A percentile compares a stretch with the other conserved stretches of the same genome.
These are phyloP conservation scores for Lecanosticta acicola DNA, from an alignment of 2,329 filamentous ascomycete genomes.

Conservation along the genomic window DNA sequence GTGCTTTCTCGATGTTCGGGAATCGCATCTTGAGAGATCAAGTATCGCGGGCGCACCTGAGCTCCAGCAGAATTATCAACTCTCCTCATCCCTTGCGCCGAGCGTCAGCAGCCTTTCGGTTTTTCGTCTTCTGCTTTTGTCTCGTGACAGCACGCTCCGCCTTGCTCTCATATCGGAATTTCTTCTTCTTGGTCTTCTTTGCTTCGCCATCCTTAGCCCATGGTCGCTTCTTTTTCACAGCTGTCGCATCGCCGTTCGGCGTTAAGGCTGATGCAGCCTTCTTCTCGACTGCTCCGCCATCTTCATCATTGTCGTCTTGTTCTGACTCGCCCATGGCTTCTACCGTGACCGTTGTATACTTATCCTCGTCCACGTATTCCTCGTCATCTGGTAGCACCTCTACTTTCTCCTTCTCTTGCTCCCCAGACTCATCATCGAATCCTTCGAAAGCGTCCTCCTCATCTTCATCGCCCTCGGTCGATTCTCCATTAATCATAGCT, in stretches of 20 bases:
- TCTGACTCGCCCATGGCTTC: conserved; percentile 67
- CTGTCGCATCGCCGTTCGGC: conserved; percentile 22
- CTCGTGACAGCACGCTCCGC: conserved; percentile 62
- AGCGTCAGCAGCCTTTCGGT: conserved; percentile 60
- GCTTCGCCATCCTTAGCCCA: conserved; percentile 49
- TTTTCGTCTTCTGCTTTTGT: conserved; percentile 61
- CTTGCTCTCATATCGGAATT: conserved; percentile 91
- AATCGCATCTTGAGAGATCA: neutral
- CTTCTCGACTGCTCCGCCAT: conserved; percentile 28
- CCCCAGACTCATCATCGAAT: conserved; percentile 10
- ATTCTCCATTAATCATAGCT: conserved; percentile 24
- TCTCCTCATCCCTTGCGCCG: conserved; percentile 8
- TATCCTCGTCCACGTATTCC: conserved; percentile 94
- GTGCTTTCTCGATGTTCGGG: too few relatives aligned
- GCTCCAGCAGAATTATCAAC: neutral
- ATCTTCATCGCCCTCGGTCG: conserved; percentile 29
- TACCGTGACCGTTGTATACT: conserved; percentile 89
- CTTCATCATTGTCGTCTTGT: conserved; percentile 26
- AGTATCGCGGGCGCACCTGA: neutral
- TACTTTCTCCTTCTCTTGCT: conserved; percentile 5
- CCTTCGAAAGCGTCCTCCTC: conserved; percentile 19
- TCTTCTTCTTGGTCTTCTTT: conserved; percentile 66
- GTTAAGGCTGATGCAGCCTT: conserved; percentile 7
- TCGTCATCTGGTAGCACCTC: conserved; percentile 53
- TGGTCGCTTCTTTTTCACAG: conserved; percentile 36